Evolutionary conservation across 2,329 filamentous ascomycete genomes (phyloP), one percentile per base, ranked within the genome.

Genomic region (Didymella arachidicola): DNA sequence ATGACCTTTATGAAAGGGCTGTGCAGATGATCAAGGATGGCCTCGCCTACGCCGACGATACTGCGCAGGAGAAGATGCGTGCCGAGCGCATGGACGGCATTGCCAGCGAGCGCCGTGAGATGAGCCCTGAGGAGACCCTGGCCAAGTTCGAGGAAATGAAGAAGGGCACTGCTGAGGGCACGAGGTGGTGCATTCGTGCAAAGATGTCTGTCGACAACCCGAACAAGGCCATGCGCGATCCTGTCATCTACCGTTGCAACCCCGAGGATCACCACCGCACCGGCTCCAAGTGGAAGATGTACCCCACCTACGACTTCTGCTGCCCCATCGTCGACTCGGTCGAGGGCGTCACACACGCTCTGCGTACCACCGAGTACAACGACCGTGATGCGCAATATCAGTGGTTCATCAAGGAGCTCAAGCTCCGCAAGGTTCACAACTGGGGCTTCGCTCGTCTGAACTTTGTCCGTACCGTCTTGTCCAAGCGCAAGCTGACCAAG

Each of bases 161-260:
- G 83, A 84, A 86, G 56, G 93, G 90, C 43, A 89, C 87, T 2
- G 86, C 89, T 47, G 88, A 93, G 77, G 95, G 95, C 59, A 79
- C 87, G 47, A 87, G 85, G 73, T 93, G 94, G 87, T 97, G 92
- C 80, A 96, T 99, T 66, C 90, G 95, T 60, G 95, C 95, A 58
- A 97, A 96, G 83, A 91, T 98, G 69, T 94, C 92, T 1, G 87
- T 91, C 68, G 91, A 96, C 77, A 90, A 95, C 79, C 90, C 90
- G 65, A 98, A 99, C 83, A 96, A 96, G 80, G 92, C 95, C 52
- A 89, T 98, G 86, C 87, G 95, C 65, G 95, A 99, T 77, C 95
- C 95, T 12, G 93, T 98, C 78, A 96, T 99, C 77, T 98, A 97
- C 84, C 89, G 95, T 66, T 97, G 93, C 86, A 97, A 96, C 72